A percentile compares a stretch with the other conserved stretches of the same genome.
Evolutionary conservation across 2,329 filamentous ascomycete genomes (phyloP).

Genomic region (Penicillium carneum): DNA sequence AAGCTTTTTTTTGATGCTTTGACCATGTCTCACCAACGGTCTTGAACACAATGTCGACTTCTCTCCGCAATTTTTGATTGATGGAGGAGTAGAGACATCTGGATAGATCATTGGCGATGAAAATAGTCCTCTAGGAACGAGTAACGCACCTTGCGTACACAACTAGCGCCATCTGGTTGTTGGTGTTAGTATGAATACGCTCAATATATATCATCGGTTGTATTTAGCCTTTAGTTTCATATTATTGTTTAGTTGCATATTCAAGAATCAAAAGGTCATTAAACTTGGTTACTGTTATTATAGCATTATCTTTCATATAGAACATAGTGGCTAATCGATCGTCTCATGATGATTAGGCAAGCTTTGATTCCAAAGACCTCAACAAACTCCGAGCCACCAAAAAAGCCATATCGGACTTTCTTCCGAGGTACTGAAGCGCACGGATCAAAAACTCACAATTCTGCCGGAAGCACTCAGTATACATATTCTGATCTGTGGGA

Average conservation of each 20-base stretch:
- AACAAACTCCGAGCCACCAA: constrained; percentile 50
- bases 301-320: no score
- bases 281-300: no score
- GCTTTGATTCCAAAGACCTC: constrained; percentile 38
- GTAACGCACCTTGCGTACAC: no score
- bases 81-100: neutral
- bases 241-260: no score
- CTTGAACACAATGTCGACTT: neutral
- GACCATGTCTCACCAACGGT: neutral
- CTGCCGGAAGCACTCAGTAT: constrained; percentile 18
- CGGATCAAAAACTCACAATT: constrained; percentile 59
- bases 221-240: no score
- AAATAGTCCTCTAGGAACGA: neutral
- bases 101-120: neutral
- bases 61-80: neutral
- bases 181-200: no score
- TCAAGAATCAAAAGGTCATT: no score
- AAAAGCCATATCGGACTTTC: constrained; percentile 62
- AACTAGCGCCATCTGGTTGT: no score
- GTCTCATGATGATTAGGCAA: neutral
- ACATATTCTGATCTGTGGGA: neutral
- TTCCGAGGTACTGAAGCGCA: constrained; percentile 63
- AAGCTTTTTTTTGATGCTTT: neutral
- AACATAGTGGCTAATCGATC: no score
- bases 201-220: no score